Percentiles rank a stretch among this genome's conserved stretches.
Conservation (phyloP, 768 basidiomycete genomes). For the Tulasnella sp. region DNA sequence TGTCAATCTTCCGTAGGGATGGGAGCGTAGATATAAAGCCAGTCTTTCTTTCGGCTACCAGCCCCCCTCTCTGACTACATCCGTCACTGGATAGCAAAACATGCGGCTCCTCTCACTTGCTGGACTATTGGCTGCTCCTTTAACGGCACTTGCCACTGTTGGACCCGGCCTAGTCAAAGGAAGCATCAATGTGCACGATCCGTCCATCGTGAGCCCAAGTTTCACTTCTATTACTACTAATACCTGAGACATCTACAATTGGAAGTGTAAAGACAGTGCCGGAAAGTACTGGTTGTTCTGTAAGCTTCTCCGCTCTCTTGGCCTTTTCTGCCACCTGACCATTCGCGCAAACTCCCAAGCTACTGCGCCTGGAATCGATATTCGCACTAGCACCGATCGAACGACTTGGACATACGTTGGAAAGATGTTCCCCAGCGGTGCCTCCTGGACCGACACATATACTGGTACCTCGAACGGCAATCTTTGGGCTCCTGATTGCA, state of each 20-base stretch:
- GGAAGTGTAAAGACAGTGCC: slow-evolving; percentile 33
- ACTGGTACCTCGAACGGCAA: slow-evolving; percentile 37
- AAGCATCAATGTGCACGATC: slow-evolving; percentile 35
- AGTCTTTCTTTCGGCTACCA: background rate
- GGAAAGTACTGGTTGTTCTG: slow-evolving; percentile 38
- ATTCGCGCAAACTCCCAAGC: background rate
- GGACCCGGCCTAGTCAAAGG: background rate
- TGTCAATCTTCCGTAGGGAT: background rate
- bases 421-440: slow-evolving; percentile 39
- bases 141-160: background rate
- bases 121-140: background rate
- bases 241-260: background rate
- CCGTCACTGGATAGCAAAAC: background rate
- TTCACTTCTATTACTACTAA: background rate
- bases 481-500: slow-evolving; percentile 27
- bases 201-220: slow-evolving; percentile 25
- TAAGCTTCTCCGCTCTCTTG: slow-evolving; percentile 21
- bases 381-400: slow-evolving; percentile 39
- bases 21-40: no score
- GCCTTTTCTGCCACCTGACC: background rate
- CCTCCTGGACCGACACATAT: slow-evolving; percentile 39
- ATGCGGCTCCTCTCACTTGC: background rate
- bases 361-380: slow-evolving; percentile 37
- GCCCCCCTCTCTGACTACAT: background rate
- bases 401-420: slow-evolving; percentile 35